These are phyloP conservation scores for Phytophthora syringae DNA, from an alignment of 352 stramenopile genomes.

Conservation along the genomic window DNA sequence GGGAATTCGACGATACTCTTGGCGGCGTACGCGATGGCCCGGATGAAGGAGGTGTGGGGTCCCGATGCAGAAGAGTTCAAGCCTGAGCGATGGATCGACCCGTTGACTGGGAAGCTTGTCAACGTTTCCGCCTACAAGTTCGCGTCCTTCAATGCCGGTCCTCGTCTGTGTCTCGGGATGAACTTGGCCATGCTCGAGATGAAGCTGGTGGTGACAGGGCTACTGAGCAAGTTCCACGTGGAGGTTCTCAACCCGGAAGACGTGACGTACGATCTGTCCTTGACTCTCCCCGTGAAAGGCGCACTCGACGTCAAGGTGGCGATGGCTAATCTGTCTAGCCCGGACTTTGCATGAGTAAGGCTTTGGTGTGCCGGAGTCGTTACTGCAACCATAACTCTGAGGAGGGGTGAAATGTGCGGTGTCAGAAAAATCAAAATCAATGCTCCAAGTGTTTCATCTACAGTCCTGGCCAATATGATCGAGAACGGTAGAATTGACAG, in stretches of 20 bases:
- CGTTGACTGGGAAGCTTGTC: constrained; percentile 35
- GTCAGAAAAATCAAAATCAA: too few species aligned
- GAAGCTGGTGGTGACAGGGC: constrained; percentile 44
- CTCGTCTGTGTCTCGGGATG: constrained; percentile 66
- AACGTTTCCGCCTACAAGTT: constrained; percentile 58
- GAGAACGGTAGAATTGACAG: too few species aligned
- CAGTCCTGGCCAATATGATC: too few species aligned
- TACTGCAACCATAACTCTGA: too few species aligned
- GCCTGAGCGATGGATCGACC: constrained; percentile 62
- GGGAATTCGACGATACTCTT: constrained; percentile 54
- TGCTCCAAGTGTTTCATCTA: too few species aligned
- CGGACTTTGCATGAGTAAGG: too few species aligned
- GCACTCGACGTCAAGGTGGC: constrained; percentile 26
- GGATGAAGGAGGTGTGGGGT: constrained; percentile 55
- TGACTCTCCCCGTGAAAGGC: constrained; percentile 46
- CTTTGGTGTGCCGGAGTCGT: too few species aligned
- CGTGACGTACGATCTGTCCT: constrained; percentile 47
- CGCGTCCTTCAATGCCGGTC: constrained; percentile 56
- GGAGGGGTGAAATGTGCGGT: too few species aligned
- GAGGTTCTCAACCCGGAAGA: constrained; percentile 36
- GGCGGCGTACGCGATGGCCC: constrained; percentile 52
- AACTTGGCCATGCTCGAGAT: constrained; percentile 57
- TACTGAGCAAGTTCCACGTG: constrained; percentile 54
- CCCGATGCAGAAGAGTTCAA: constrained; percentile 43
- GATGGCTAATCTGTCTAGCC: too few species aligned